Conservation (phyloP, 345 rosid species). For the Anastatica hierochuntica region DNA sequence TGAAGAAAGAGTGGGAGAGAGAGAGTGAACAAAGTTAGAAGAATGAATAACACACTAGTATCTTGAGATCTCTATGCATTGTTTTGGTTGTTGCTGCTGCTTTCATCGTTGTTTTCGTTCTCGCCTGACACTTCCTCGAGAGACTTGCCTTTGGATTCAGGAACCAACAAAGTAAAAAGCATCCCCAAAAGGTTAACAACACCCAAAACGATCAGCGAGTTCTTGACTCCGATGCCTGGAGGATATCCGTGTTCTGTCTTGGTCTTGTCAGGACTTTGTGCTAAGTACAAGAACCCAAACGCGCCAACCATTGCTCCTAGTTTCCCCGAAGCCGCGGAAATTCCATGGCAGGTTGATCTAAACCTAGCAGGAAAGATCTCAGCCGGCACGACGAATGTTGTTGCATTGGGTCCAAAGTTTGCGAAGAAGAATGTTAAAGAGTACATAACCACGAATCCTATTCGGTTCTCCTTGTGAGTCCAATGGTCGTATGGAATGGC, state of each 20-base stretch:
- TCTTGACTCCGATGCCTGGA: conserved; percentile 77
- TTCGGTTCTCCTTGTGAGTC: conserved; percentile 60
- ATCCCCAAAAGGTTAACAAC: conserved; percentile 52
- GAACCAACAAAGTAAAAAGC: conserved; percentile 68
- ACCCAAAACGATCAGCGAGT: conserved; percentile 56
- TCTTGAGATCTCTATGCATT: too few species aligned
- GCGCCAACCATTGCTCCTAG: conserved; percentile 89
- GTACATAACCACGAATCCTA: conserved; percentile 65
- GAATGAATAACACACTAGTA: too few species aligned
- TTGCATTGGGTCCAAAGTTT: conserved; percentile 85
- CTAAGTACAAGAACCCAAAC: conserved; percentile 71
- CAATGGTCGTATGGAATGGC: conserved; percentile 83
- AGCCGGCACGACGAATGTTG: conserved; percentile 79
- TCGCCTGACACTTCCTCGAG: conserved; percentile 88
- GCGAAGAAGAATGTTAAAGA: conserved; percentile 80
- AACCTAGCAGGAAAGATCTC: conserved; percentile 86
- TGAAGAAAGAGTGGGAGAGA: too few species aligned
- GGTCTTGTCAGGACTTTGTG: conserved; percentile 56
- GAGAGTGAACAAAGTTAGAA: too few species aligned
- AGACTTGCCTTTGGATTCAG: conserved; percentile 88
- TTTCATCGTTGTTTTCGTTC: conserved; percentile 27
- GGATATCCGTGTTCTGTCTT: conserved; percentile 84
- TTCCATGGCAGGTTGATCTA: conserved; percentile 85
- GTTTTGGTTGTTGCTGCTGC: conserved; percentile 9
- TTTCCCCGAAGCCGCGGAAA: conserved; percentile 81